Evolutionary conservation across 2,329 filamentous ascomycete genomes (phyloP).

Genomic region (Fusarium sp.): DNA sequence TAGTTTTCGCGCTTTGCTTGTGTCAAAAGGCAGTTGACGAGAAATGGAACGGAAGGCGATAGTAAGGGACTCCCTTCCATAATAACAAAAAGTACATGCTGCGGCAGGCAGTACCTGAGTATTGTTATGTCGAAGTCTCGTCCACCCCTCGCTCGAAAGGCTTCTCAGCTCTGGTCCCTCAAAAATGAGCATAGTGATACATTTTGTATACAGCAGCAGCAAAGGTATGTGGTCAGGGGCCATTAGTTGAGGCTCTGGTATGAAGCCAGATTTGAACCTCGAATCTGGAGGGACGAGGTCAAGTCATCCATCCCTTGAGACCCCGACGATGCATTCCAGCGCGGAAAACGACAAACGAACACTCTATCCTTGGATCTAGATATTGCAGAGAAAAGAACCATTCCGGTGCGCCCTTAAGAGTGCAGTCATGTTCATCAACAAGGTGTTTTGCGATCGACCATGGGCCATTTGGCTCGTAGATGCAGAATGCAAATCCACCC

Average conservation of each 20-base stretch:
- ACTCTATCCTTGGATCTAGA: neutral
- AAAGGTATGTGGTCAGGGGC: slow-evolving; percentile 28
- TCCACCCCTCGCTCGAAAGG: slow-evolving; percentile 29
- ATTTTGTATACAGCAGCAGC: neutral
- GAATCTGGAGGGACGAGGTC: slow-evolving; percentile 12
- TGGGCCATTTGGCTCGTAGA: neutral
- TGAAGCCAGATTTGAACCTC: slow-evolving; percentile 24
- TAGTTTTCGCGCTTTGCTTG: neutral
- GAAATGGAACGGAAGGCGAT: slow-evolving; percentile 10
- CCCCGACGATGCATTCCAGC: slow-evolving; percentile 36
- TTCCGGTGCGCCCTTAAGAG: neutral
- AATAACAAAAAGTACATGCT: slow-evolving; percentile 2
- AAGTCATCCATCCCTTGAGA: slow-evolving; percentile 20
- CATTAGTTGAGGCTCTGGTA: slow-evolving; percentile 33
- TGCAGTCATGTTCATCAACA: neutral
- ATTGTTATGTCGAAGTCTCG: slow-evolving; percentile 1
- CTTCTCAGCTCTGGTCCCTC: neutral
- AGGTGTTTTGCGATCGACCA: neutral
- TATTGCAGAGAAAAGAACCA: neutral
- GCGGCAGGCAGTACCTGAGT: neutral
- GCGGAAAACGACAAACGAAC: neutral
- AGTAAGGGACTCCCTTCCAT: neutral
- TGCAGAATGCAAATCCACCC: neutral
- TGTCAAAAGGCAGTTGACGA: slow-evolving; percentile 17
- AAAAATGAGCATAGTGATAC: slow-evolving; percentile 1